phyloP scores from a whole-genome alignment of 371 early-diverging fungal species.

The Funneliformis caledonium region DNA sequence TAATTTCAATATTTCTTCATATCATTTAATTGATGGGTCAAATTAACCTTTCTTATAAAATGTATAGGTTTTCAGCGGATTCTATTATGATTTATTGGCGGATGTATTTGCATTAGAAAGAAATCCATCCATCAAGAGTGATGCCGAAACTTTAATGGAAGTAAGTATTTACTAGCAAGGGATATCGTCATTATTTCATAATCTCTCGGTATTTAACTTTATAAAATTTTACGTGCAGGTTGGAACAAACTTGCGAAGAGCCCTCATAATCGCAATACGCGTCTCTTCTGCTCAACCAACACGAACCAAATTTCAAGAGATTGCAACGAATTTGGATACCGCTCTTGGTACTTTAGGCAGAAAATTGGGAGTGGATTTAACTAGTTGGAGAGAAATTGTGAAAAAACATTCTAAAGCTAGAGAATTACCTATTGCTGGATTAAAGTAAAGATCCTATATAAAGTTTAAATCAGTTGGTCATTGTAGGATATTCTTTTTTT shows the following conservation, averaged over 20 bases:
- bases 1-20: neutral
- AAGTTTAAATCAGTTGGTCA: too few relatives aligned
- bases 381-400: neutral
- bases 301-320: conserved; percentile 3
- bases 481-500: too few relatives aligned
- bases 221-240: neutral
- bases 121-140: neutral
- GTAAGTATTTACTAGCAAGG: neutral
- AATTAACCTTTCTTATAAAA: neutral
- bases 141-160: neutral
- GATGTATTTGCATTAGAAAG: conserved; percentile 8
- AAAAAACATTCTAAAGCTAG: neutral
- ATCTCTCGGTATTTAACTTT: neutral
- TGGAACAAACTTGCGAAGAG: neutral
- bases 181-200: neutral
- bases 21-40: neutral
- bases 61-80: conserved; percentile 22
- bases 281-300: neutral
- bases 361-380: neutral
- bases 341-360: conserved; percentile 1
- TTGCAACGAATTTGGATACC: conserved; percentile 14
- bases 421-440: conserved; percentile 8
- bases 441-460: too few relatives aligned
- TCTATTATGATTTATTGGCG: conserved; percentile 15
- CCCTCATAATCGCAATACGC: conserved; percentile 5